Percentiles rank a stretch among this genome's conserved stretches.
Conservation (phyloP, 495 filamentous ascomycete species). For the Penicillium cinerascens region DNA sequence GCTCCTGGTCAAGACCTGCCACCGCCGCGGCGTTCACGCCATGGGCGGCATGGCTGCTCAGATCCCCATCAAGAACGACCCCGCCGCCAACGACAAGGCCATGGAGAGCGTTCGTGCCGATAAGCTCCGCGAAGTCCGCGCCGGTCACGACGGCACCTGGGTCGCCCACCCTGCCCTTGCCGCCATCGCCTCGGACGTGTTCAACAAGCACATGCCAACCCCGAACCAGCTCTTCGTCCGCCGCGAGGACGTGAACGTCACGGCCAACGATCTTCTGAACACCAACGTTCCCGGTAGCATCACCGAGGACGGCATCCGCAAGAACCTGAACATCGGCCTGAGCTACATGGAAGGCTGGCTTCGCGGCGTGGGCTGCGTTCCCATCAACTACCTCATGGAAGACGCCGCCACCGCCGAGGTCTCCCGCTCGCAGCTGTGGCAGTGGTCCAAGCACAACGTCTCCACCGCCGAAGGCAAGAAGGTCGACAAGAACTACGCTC, state of each 20-base stretch:
- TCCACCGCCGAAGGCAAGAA: slow-evolving; percentile 85
- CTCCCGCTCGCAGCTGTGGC: slow-evolving; percentile 88
- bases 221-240: slow-evolving; percentile 94
- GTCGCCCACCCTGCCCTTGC: slow-evolving; percentile 96
- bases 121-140: slow-evolving; percentile 93
- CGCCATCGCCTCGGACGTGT: slow-evolving; percentile 82
- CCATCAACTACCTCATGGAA: slow-evolving; percentile 99
- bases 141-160: slow-evolving; percentile 96
- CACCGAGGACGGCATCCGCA: slow-evolving; percentile 94
- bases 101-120: slow-evolving; percentile 93
- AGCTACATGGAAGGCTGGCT: slow-evolving; percentile 99
- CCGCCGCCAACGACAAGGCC: slow-evolving; percentile 82
- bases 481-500: slow-evolving; percentile 86
- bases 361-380: slow-evolving; percentile 89
- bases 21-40: slow-evolving; percentile 89
- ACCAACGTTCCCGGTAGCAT: slow-evolving; percentile 95
- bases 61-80: slow-evolving; percentile 96
- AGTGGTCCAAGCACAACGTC: slow-evolving; percentile 87
- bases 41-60: slow-evolving; percentile 99
- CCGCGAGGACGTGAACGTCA: slow-evolving; percentile 84
- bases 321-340: slow-evolving; percentile 96
- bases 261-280: slow-evolving; percentile 89
- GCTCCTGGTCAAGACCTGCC: slow-evolving; percentile 96
- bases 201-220: slow-evolving; percentile 99
- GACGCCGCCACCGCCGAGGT: slow-evolving; percentile 98